Evolutionary conservation across 1,284 basidiomycete species (phyloP), one percentile per base, ranked within the genome.

Genomic region (Tetrapyrgos nigripes): DNA sequence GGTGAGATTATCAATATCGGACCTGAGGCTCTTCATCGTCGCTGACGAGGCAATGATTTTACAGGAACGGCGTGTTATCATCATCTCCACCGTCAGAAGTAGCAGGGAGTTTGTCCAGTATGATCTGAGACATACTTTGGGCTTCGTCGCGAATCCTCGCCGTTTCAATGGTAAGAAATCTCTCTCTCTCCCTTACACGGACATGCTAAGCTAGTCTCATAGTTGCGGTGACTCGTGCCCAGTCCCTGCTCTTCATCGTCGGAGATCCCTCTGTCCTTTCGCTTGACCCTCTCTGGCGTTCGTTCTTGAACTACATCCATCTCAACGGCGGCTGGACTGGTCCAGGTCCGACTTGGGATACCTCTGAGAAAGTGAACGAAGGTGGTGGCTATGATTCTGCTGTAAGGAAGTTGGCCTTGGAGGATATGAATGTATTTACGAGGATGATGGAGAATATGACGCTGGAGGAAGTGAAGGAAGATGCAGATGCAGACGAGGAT

Each of bases 81-180:
- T 89, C 61, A 79, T 89, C 13, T 88, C 86, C 1, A 87, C 86
- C 9, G 87, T 89, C 1, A 74, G 87, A 60, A 87, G 85, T 64
- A 87, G 80, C 65, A 73, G 70, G 2, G 78, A 87, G 28, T 83
- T 79, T 62, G 72, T 89, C n/a, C 72, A 79, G 17, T 82, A 81
- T 40, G 86, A 89, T 67, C 72, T 88, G 50, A 77, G 72, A 50
- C 79, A 83, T 53, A 83, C 84, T 0, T 77, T 88, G 2, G 87
- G 87, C 3, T 89, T 89, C 61, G 85, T 89, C 3, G 84, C 86
- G 5, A 84, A 82, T 64, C 79, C 81, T 46, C 79, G 81, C 9
- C 82, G 87, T 9, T 84, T 89, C 72, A 89, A 89, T 65, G 87
- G 87, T 87, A 59, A 48, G 78, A 64, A 31, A 33, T 46, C 17